Base-by-base conservation (phyloP, 768 basidiomycete genomes). In the Mycena haematopus region DNA sequence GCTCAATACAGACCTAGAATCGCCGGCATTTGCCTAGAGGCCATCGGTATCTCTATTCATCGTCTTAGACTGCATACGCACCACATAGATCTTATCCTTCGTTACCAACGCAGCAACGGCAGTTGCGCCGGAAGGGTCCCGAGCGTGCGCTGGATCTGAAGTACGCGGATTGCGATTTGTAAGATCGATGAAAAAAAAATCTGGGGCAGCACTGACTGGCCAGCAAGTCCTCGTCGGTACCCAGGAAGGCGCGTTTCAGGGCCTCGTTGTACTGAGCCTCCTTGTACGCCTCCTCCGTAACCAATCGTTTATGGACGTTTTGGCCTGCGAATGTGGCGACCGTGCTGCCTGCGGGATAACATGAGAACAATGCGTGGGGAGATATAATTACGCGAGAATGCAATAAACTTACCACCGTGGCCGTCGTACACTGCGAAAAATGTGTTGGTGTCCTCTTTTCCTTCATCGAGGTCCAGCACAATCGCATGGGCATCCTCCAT, bases 351-450 rank as follows among this genome's bases (percentile, higher is more conserved):
- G 68, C 4, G 58, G 36, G 27, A 50, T 35, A 42, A 56, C 55
- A 38, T 65, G 53, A 60, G 61, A 57, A 40, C 52, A 14, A 71
- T 67, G 52, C 42, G n/a, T 57, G 24, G 27, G 6, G 31, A 31
- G 53, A 52, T 52, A 44, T 36, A 45, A 46, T 67, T 49, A 54
- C 6, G 31, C 33, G 53, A 52, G 42, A 46, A 68, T 49, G 52
- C 33, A 45, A 29, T 50, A 24, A 56, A 75, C 85, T 67, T 71
- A 94, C 96, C 97, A 63, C 97, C 97, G 73, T 99, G 97, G 31
- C 97, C 97, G 77, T 99, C 97, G 72, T 97, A 99, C 1, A 99
- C 96, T 29, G 92, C 96, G 70, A 99, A 97, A 79, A 98, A 96
- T 0, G 92, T 84, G 73, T 89, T 91, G 6, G 79, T 77, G 40